phyloP scores from a whole-genome alignment of 345 rosid species.

The Barbarea vulgaris region DNA sequence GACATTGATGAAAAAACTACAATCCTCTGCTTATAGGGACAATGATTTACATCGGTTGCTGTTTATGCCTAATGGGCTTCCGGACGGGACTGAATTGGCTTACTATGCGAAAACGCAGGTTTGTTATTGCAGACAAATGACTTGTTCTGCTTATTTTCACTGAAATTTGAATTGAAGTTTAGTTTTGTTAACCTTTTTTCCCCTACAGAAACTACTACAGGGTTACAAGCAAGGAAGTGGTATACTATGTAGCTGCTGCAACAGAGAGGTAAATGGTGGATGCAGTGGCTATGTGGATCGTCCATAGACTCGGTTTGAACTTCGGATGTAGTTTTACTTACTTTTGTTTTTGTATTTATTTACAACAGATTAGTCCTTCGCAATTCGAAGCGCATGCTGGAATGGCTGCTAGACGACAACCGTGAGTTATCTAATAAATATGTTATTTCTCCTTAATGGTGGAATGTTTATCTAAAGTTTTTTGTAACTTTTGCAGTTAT shows the following conservation, averaged over 20 bases:
- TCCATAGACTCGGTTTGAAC: not conserved
- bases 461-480: slow-evolving; percentile 20
- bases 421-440: slow-evolving; percentile 60
- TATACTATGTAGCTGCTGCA: slow-evolving; percentile 83
- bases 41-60: slow-evolving; percentile 91
- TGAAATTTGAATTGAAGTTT: not conserved
- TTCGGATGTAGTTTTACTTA: not conserved
- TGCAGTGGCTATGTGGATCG: slow-evolving; percentile 6
- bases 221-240: slow-evolving; percentile 94
- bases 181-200: not conserved
- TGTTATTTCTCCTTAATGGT: slow-evolving; percentile 21
- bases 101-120: slow-evolving; percentile 93
- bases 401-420: slow-evolving; percentile 99
- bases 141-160: not conserved
- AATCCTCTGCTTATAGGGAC: slow-evolving; percentile 57
- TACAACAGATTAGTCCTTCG: slow-evolving; percentile 90
- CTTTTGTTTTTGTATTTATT: not conserved
- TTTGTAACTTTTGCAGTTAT: slow-evolving; percentile 56
- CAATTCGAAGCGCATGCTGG: slow-evolving; percentile 99
- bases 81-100: slow-evolving; percentile 88
- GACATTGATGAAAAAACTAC: not conserved
- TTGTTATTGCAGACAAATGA: slow-evolving; percentile 15
- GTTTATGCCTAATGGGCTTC: slow-evolving; percentile 94
- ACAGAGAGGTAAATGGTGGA: slow-evolving; percentile 59
- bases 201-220: slow-evolving; percentile 59